A percentile compares a stretch with the other conserved stretches of the same genome.
phyloP scores from a whole-genome alignment of 2,329 filamentous ascomycete genomes.

The Mariannaea elegans region DNA sequence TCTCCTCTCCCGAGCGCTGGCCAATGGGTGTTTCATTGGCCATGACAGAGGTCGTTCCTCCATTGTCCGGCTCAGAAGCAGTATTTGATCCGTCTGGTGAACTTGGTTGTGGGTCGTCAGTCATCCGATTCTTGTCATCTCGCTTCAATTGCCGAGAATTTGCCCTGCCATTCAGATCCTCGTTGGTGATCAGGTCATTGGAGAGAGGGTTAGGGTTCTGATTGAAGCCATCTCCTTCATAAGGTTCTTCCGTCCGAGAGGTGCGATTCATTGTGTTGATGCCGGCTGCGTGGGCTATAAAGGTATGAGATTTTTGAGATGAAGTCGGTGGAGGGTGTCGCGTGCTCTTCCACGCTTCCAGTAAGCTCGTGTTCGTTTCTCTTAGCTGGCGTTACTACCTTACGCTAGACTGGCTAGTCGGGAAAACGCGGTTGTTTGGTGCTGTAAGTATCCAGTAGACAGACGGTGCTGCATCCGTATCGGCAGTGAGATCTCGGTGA shows the following conservation, averaged over 20 bases:
- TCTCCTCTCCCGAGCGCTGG: slow-evolving; percentile 7
- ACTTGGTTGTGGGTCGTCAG: neutral
- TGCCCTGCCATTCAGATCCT: slow-evolving; percentile 24
- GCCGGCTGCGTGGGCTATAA: neutral
- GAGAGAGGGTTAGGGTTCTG: slow-evolving; percentile 27
- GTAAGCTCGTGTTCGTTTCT: neutral
- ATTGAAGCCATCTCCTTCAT: slow-evolving; percentile 27
- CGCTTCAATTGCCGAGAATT: slow-evolving; percentile 14
- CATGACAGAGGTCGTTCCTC: neutral
- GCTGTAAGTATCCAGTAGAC: neutral
- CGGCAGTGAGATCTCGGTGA: too few species aligned
- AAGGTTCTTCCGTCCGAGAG: slow-evolving; percentile 29
- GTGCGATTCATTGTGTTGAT: slow-evolving; percentile 25
- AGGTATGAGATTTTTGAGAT: neutral
- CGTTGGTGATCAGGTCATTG: slow-evolving; percentile 26
- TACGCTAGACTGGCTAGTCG: neutral
- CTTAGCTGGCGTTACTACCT: neutral
- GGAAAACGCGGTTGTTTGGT: neutral
- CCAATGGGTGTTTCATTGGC: slow-evolving; percentile 17
- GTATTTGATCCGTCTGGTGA: neutral
- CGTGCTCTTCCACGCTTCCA: neutral
- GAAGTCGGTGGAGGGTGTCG: neutral
- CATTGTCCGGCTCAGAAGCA: neutral
- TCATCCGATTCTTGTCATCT: slow-evolving; percentile 10
- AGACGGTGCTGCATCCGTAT: too few species aligned